These are phyloP conservation scores for Tolypocladium cylindrosporum DNA, from an alignment of 2,329 filamentous ascomycete genomes.

Conservation along the genomic window DNA sequence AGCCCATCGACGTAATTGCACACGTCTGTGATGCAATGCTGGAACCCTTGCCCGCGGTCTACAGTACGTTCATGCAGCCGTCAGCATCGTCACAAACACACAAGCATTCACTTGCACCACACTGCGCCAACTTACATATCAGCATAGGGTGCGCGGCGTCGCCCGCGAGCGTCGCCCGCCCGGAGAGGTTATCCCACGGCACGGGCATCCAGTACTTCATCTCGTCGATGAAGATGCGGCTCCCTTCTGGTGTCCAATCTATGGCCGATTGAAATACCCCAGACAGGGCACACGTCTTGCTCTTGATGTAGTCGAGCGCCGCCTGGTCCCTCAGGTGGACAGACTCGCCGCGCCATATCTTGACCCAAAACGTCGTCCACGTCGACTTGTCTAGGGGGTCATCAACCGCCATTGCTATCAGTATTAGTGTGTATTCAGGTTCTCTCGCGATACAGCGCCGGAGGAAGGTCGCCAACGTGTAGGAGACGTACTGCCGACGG, in stretches of 20 bases:
- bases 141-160: constrained; percentile 35
- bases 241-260: constrained; percentile 22
- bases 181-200: constrained; percentile 18
- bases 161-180: constrained; percentile 25
- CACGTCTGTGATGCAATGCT: constrained; percentile 31
- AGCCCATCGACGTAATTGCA: constrained; percentile 25
- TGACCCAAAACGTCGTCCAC: constrained; percentile 25
- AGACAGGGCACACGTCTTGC: constrained; percentile 13
- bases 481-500: constrained; percentile 16
- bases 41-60: constrained; percentile 34
- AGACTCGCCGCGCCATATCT: constrained; percentile 20
- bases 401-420: constrained; percentile 9
- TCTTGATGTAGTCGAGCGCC: constrained; percentile 21
- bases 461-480: not conserved
- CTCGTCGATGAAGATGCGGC: constrained; percentile 19
- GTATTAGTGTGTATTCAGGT: not conserved
- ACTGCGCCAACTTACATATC: constrained; percentile 17
- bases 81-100: not conserved
- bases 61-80: not conserved
- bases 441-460: not conserved
- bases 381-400: constrained; percentile 11
- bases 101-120: not conserved
- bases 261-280: constrained; percentile 22
- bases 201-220: constrained; percentile 26
- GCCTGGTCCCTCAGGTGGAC: constrained; percentile 20